These are phyloP conservation scores for Boletus vermiculosoides DNA, from an alignment of 768 basidiomycete species.

Conservation along the genomic window DNA sequence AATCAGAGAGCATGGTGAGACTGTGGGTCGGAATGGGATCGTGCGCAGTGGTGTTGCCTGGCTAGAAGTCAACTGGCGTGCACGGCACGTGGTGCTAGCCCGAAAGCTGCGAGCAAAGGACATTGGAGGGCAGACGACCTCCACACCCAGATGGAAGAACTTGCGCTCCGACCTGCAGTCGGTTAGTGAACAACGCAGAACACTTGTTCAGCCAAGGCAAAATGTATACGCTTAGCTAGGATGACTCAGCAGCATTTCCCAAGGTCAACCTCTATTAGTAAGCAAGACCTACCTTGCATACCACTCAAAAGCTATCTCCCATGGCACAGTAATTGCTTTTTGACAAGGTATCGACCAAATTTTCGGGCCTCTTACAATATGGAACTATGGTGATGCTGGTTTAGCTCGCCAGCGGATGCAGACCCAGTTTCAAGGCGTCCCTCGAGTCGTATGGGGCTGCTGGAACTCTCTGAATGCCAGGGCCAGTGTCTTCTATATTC, in stretches of 20 bases:
- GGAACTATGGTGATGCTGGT: too few relatives aligned
- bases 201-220: not conserved
- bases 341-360: too few relatives aligned
- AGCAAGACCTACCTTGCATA: too few relatives aligned
- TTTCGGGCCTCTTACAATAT: too few relatives aligned
- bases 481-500: too few relatives aligned
- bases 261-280: not conserved
- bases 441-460: too few relatives aligned
- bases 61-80: constrained; percentile 11
- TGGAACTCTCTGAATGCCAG: too few relatives aligned
- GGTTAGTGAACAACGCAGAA: not conserved
- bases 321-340: too few relatives aligned
- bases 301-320: too few relatives aligned
- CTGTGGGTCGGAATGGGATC: constrained; percentile 8
- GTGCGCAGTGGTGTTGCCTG: constrained; percentile 10
- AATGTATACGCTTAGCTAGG: not conserved
- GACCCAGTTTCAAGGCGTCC: too few relatives aligned
- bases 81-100: constrained; percentile 11
- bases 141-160: constrained; percentile 11
- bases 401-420: too few relatives aligned
- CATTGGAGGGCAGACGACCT: constrained; percentile 25
- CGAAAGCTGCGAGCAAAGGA: constrained; percentile 21
- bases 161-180: not conserved
- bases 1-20: constrained; percentile 3
- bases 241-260: constrained; percentile 18